Percentiles rank a stretch among this genome's conserved stretches.
phyloP scores from a whole-genome alignment of 1,284 basidiomycete species.

The Malassezia cuniculi region DNA sequence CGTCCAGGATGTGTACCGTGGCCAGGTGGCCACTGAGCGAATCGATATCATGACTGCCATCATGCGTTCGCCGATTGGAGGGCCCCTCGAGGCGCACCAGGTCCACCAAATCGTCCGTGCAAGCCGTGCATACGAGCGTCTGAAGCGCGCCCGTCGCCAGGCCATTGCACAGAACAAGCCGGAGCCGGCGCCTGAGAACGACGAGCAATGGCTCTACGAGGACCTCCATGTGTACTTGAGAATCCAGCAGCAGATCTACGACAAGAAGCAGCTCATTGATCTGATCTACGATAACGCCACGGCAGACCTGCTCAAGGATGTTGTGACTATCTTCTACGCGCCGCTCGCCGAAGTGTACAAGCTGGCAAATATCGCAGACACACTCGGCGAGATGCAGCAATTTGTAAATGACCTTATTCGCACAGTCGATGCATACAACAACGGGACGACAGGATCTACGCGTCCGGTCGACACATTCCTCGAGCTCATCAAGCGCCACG shows the following conservation, averaged over 20 bases:
- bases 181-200: slow-evolving; percentile 33
- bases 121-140: slow-evolving; percentile 34
- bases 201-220: slow-evolving; percentile 44
- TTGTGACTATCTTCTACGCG: slow-evolving; percentile 96
- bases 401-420: slow-evolving; percentile 91
- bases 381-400: slow-evolving; percentile 74
- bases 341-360: slow-evolving; percentile 97
- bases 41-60: slow-evolving; percentile 70
- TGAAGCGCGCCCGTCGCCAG: slow-evolving; percentile 29
- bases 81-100: slow-evolving; percentile 45
- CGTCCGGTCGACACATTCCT: slow-evolving; percentile 85
- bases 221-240: slow-evolving; percentile 40
- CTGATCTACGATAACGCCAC: slow-evolving; percentile 94
- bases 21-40: slow-evolving; percentile 52
- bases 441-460: slow-evolving; percentile 70
- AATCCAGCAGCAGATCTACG: slow-evolving; percentile 53
- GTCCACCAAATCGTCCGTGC: slow-evolving; percentile 36
- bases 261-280: slow-evolving; percentile 82
- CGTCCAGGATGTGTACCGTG: slow-evolving; percentile 56
- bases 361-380: slow-evolving; percentile 91
- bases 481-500: slow-evolving; percentile 81
- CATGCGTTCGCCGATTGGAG: slow-evolving; percentile 66
- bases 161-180: slow-evolving; percentile 20
- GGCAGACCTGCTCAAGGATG: slow-evolving; percentile 88
- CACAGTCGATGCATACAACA: slow-evolving; percentile 80